Evolutionary conservation across 2,329 filamentous ascomycete genomes (phyloP), one percentile per base, ranked within the genome.

Genomic region (Diaporthe aspalathi): DNA sequence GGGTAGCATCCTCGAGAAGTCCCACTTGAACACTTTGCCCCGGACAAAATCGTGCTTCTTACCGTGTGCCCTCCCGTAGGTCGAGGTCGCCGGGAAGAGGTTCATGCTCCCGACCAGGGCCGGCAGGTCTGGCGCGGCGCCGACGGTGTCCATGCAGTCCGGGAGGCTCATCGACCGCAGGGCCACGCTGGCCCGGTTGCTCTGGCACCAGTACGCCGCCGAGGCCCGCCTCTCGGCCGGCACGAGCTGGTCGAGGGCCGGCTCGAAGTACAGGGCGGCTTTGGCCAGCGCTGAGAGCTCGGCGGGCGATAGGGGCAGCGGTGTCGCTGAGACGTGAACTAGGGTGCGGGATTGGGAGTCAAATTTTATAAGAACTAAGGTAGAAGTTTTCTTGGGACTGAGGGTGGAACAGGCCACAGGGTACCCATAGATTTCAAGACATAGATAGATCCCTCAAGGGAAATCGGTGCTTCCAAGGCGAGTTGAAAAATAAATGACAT

Each of bases 11-110:
- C 78, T 77, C 0, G 78, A 75, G 66, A 83, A 79, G 63, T 83
- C 78, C 81, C 81, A 83, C 76, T 82, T 83, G 74, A 81, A 83
- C 38, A 81, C 79, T 68, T 82, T 82, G 16, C 81, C 81, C 52
- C 80, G 77, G 27, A 83, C 75, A 71, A 82, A 82, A 67, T 81
- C 78, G 47, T 75, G 72, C 56, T 76, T 77, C 70, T 75, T 76
- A 14, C 79, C 78, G 24, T 79, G 76, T 8, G 78, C 76, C 1
- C 74, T 74, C 27, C 80, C 81, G 60, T 78, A 79, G 1, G 77
- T 76, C 24, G 77, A 80, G 1, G 71, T 67, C 12, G 77, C 76
- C 0, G 80, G 76, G 62, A 79, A 77, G 12, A 80, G 74, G 53
- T 81, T 82, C 76, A 83, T 76, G 12, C 74, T 73, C 63, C 78